Base-by-base conservation (phyloP, 2,329 filamentous ascomycete genomes). In the Alternaria infectoria region DNA sequence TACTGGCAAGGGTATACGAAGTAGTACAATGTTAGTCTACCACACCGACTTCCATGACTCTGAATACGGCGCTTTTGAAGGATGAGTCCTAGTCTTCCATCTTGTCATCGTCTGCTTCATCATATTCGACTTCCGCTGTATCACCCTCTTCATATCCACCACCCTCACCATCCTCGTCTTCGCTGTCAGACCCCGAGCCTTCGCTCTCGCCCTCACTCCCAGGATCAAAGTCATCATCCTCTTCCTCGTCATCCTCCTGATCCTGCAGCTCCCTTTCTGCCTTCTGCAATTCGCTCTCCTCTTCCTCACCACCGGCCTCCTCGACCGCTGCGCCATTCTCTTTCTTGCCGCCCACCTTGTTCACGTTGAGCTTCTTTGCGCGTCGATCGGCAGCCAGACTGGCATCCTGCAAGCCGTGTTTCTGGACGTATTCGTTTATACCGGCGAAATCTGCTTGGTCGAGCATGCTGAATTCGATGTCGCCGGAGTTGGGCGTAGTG, bases 391-490 rank as follows among this genome's bases (percentile, higher is more conserved):
- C 87, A 1, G 88, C 88, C 78, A 90, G 82, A 71, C 86, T 89
- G 3, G 88, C 86, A 71, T 90, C 88, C 58, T 90, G 87, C 30
- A 90, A 78, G 6, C 83, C 82, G 70, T 90, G 87, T 28, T 83
- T 81, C 74, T 88, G 88, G 61, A 90, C 82, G 66, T 90, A 90
- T 6, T 82, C 81, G 66, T 90, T 88, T 51, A 90, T 90, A 15
- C 87, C 87, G 0, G 83, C 81, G 68, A 86, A 90, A 71, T 90
- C 86, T 9, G 84, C 86, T 70, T 90, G 88, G 66, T 90, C 88
- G 45, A 90, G 80, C 88, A 90, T 90, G 45, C 84, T 85, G 68
- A 90, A 89, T 68, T 90, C 88, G 17, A 88, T 81, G 66, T 90
- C 88, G 69, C 87, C 83, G 2, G 79, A 6, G 3, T 17, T 77